Conservation (phyloP, 768 basidiomycete genomes). For the Auricularia sp. region DNA sequence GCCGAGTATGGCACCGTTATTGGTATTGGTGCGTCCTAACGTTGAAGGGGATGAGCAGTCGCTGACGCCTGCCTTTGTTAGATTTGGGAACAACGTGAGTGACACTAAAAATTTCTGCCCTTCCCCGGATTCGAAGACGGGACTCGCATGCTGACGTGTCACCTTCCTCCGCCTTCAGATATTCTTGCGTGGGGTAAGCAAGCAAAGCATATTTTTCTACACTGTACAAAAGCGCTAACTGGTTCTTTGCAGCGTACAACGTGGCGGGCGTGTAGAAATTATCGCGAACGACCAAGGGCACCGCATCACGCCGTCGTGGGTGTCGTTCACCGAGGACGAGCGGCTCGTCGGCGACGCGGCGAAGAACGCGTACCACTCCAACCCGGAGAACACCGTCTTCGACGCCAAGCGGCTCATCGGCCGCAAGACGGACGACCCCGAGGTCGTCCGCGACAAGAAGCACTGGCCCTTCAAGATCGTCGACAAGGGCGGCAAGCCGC, state of each 20-base stretch:
- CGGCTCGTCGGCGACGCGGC: slow-evolving; percentile 90
- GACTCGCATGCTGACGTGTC: slow-evolving; percentile 15
- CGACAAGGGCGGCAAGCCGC: slow-evolving; percentile 75
- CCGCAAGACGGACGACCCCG: slow-evolving; percentile 70
- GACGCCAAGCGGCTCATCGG: slow-evolving; percentile 95
- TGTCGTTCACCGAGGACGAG: slow-evolving; percentile 70
- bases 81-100: slow-evolving; percentile 87
- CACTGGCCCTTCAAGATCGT: slow-evolving; percentile 54
- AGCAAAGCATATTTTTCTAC: neutral
- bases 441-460: slow-evolving; percentile 74
- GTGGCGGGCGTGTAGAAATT: slow-evolving; percentile 78
- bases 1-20: slow-evolving; percentile 87
- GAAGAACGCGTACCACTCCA: slow-evolving; percentile 90
- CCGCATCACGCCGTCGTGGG: slow-evolving; percentile 86
- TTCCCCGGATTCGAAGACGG: neutral
- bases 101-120: neutral
- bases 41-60: slow-evolving; percentile 1
- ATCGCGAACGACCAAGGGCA: slow-evolving; percentile 86
- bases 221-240: slow-evolving; percentile 3
- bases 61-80: slow-evolving; percentile 19
- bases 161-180: slow-evolving; percentile 35
- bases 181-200: slow-evolving; percentile 91
- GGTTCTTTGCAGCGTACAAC: slow-evolving; percentile 51
- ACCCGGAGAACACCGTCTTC: slow-evolving; percentile 90
- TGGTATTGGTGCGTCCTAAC: slow-evolving; percentile 63